Conservation (phyloP, 2,329 filamentous ascomycete genomes). For the Epichloe elymi region DNA sequence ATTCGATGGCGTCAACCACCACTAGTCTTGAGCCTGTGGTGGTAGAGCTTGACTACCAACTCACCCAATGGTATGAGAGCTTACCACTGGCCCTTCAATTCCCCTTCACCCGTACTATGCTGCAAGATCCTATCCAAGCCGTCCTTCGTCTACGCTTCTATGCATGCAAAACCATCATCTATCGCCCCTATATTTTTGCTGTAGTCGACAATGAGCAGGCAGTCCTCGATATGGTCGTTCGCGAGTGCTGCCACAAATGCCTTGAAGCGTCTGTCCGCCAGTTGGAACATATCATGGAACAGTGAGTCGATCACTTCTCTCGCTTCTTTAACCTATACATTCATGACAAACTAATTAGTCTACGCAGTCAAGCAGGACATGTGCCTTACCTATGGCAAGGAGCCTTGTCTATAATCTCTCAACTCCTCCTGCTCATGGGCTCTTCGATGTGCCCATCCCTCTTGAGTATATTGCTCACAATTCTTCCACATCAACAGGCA, state of each 20-base stretch:
- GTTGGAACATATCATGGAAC: slow-evolving; percentile 63
- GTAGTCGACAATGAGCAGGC: slow-evolving; percentile 67
- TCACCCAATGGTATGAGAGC: slow-evolving; percentile 75
- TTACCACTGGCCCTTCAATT: slow-evolving; percentile 65
- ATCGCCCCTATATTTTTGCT: slow-evolving; percentile 68
- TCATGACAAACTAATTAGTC: neutral
- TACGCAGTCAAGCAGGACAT: slow-evolving; percentile 57
- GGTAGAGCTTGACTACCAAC: slow-evolving; percentile 67
- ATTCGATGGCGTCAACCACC: slow-evolving; percentile 56
- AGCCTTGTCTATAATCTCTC: slow-evolving; percentile 69
- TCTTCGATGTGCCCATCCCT: slow-evolving; percentile 68
- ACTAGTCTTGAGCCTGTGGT: slow-evolving; percentile 61
- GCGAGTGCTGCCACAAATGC: slow-evolving; percentile 69
- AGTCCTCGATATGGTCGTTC: slow-evolving; percentile 56
- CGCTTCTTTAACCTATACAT: neutral
- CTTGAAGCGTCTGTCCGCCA: slow-evolving; percentile 69
- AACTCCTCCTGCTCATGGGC: slow-evolving; percentile 72
- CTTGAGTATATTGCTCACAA: slow-evolving; percentile 45
- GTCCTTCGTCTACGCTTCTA: slow-evolving; percentile 70
- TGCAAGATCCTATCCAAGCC: slow-evolving; percentile 64
- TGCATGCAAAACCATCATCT: slow-evolving; percentile 76
- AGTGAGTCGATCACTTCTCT: slow-evolving; percentile 41
- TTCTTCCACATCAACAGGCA: slow-evolving; percentile 43
- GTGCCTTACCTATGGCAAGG: slow-evolving; percentile 82
- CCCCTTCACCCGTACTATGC: slow-evolving; percentile 52